Evolutionary conservation across 306 rosid species (phyloP).

Genomic region (Trifolium dubium): DNA sequence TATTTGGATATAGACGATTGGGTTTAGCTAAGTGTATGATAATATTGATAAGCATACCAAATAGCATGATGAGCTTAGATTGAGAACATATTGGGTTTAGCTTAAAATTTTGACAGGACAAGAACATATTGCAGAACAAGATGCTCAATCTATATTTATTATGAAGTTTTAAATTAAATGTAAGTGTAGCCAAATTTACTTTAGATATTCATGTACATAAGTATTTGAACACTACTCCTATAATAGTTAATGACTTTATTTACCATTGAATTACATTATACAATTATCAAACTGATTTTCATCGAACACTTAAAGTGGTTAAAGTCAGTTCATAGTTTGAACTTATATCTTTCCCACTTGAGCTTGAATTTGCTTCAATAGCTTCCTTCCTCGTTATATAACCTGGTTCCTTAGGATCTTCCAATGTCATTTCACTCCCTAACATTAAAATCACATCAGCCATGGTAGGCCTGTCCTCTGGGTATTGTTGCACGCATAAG

Average conservation of each 20-base stretch:
- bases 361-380: not conserved
- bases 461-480: constrained; percentile 53
- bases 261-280: not conserved
- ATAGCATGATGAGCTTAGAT: not conserved
- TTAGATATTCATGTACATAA: not conserved
- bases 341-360: constrained; percentile 37
- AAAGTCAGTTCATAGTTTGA: constrained; percentile 38
- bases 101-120: not conserved
- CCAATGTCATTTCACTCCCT: constrained; percentile 45
- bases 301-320: constrained; percentile 28
- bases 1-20: not conserved
- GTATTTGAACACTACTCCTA: not conserved
- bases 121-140: not conserved
- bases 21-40: not conserved
- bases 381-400: constrained; percentile 26
- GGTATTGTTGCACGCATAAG: constrained; percentile 59
- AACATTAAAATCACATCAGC: constrained; percentile 53
- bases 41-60: not conserved
- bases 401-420: constrained; percentile 58
- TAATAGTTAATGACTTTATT: not conserved
- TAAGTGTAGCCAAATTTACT: not conserved
- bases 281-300: not conserved
- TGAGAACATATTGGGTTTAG: not conserved
- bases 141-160: not conserved
- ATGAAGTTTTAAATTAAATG: not conserved